A percentile compares a stretch with the other conserved stretches of the same genome.
These are phyloP conservation scores for Ascobolus immersus DNA, from an alignment of 495 filamentous ascomycete species.

Conservation along the genomic window DNA sequence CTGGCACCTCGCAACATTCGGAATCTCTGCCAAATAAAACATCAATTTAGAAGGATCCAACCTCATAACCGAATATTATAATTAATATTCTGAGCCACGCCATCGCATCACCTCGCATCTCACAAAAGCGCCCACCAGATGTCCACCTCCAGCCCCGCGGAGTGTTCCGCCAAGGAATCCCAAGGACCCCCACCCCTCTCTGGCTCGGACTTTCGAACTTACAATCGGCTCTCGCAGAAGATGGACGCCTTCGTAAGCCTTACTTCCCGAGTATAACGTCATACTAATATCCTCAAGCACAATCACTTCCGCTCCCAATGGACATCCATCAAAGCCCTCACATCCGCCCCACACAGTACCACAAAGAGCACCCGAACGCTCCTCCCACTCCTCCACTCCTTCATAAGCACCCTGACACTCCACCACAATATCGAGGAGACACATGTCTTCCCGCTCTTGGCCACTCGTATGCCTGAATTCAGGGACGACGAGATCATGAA, in stretches of 20 bases:
- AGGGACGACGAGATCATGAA: constrained; percentile 36
- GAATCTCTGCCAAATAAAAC: too few species aligned
- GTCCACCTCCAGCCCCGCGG: too few species aligned
- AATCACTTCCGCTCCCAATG: constrained; percentile 35
- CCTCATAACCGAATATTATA: too few species aligned
- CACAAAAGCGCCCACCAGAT: too few species aligned
- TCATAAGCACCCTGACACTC: constrained; percentile 39
- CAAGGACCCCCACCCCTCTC: too few species aligned
- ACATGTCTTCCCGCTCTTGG: constrained; percentile 57
- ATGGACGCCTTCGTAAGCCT: constrained; percentile 49
- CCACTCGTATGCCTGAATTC: constrained; percentile 61
- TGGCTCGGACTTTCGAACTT: constrained; percentile 30
- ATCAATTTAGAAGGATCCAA: too few species aligned
- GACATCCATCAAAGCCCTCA: background rate
- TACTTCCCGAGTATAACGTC: constrained; percentile 4
- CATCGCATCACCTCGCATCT: too few species aligned
- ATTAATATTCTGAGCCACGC: too few species aligned
- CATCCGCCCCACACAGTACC: background rate
- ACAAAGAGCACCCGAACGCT: constrained; percentile 24
- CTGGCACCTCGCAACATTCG: too few species aligned
- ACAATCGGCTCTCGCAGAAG: constrained; percentile 47
- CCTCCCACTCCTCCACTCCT: constrained; percentile 34
- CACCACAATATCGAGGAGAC: constrained; percentile 74
- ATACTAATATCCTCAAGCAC: constrained; percentile 25
- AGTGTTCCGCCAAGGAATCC: too few species aligned